Evolutionary conservation across 2,329 filamentous ascomycete genomes (phyloP), one percentile per base, ranked within the genome.

Genomic region (Akanthomyces dipterigenus): DNA sequence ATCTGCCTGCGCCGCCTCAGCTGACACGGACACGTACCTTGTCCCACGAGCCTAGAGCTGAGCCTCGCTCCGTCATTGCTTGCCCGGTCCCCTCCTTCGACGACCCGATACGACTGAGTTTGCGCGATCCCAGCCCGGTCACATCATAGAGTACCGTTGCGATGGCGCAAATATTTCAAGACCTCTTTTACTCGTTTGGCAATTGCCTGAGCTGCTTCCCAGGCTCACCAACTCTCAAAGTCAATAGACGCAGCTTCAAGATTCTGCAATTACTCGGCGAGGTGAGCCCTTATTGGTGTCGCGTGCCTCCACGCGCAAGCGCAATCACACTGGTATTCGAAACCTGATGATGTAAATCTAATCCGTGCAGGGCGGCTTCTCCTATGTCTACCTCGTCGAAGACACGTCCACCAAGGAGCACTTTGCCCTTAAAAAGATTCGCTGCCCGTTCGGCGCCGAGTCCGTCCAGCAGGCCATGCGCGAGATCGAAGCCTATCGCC

Each of bases 181-280:
- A 98, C 73, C 81, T 96, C 40, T 79, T 98, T 67, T 96, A 95
- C 75, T 96, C 92, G 63, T 84, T 99, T 64, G 92, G 91, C 65
- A 96, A 93, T 77, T 98, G 93, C 81, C 87, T 98, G 76, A 93
- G 89, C 76, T 99, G 95, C 80, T 98, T 99, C 72, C 93, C 95
- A 16, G 90, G 90, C 68, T 93, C 91, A 66, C 93, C 95, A 62
- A 91, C 93, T 61, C 85, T 99, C 67, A 96, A 95, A 77, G 95
- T 99, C 79, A 98, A 98, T 76, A 89, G 83, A 71, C 88, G 92
- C 64, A 95, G 87, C 77, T 97, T 97, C 82, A 98, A 97, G 82
- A 96, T 99, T 73, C 80, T 96, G 68, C 89, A 95, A 63, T 81
- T 99, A 55, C 83, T 99, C 3, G 95, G 95, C 74, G 95, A 99